Evolutionary conservation across 2,329 filamentous ascomycete genomes (phyloP), one percentile per base, ranked within the genome.

Genomic region (Pseudopyricularia cyperi): DNA sequence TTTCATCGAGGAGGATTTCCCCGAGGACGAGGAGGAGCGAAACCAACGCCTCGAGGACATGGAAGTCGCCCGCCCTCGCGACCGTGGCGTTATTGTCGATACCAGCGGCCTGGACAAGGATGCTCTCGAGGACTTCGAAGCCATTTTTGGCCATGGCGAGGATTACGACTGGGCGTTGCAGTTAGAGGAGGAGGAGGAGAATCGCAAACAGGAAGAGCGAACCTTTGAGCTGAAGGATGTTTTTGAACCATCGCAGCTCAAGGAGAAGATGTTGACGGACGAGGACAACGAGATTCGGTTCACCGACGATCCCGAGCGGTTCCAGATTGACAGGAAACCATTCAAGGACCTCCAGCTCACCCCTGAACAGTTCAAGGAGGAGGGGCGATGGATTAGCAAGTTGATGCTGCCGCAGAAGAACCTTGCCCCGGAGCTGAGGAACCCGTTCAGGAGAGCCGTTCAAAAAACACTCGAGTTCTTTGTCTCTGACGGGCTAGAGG

Each of bases 1-100:
- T 65, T 98, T 98, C 67, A 98, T 98, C 62, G 91, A 97, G 65
- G 89, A 96, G 60, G 93, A 97, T 61, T 90, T 89, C 55, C 87
- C 89, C 49, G 87, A 89, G 49, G 89, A 95, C 58, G 89, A 94
- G 56, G 83, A 86, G 55, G 87, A 88, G 60, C 75, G 80, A 17
- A 80, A 85, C 52, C 81, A 80, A 54, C 80, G 89, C 59, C 79
- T 83, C 56, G 90, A 95, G 65, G 90, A 97, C 63, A 77, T 86
- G 59, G 90, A 96, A 64, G 88, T 97, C 55, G 88, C 89, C 52
- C 80, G 89, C 37, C 88, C 90, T 1, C 80, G 82, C 52, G 80
- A 86, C 56, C 80, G 81, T 53, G 76, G 80, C 42, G 80, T 84
- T 37, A 79, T 85, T 11, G 79, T 90, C 26, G 88, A 95, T 63